phyloP scores from a whole-genome alignment of 2,329 filamentous ascomycete species.

The Tolypocladium paradoxum region DNA sequence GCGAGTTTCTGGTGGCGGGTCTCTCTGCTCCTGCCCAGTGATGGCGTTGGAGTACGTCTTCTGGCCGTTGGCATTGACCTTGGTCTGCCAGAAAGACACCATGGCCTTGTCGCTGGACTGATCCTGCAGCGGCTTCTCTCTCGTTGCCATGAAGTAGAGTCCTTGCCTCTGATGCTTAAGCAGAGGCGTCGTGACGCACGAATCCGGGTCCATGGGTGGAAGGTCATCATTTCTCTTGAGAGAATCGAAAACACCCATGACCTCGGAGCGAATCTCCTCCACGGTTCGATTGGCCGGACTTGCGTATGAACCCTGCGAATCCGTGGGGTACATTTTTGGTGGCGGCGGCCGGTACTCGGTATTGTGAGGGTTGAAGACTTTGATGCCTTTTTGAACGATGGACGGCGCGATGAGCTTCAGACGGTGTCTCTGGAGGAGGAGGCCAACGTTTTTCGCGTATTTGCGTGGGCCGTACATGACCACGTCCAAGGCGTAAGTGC shows the following conservation, averaged over 20 bases:
- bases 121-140: conserved; percentile 57
- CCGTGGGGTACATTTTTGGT: conserved; percentile 21
- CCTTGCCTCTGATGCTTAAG: conserved; percentile 86
- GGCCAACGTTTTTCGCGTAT: conserved; percentile 54
- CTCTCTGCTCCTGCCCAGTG: conserved; percentile 54
- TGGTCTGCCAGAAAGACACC: conserved; percentile 68
- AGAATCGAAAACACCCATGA: conserved; percentile 79
- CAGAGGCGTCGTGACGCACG: conserved; percentile 53
- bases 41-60: conserved; percentile 73
- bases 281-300: conserved; percentile 47
- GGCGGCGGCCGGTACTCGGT: conserved; percentile 34
- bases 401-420: conserved; percentile 58
- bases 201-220: conserved; percentile 57
- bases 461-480: conserved; percentile 71
- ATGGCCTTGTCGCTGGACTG: conserved; percentile 49
- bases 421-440: conserved; percentile 49
- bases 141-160: conserved; percentile 71
- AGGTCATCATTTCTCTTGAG: conserved; percentile 67
- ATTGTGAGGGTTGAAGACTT: conserved; percentile 68
- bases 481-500: conserved; percentile 53
- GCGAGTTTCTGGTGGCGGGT: conserved; percentile 53
- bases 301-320: conserved; percentile 14
- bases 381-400: conserved; percentile 55
- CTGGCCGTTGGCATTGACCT: conserved; percentile 36
- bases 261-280: conserved; percentile 78